Conservation (phyloP, 148 eudicot species). For the Dysphania ambrosioides region DNA sequence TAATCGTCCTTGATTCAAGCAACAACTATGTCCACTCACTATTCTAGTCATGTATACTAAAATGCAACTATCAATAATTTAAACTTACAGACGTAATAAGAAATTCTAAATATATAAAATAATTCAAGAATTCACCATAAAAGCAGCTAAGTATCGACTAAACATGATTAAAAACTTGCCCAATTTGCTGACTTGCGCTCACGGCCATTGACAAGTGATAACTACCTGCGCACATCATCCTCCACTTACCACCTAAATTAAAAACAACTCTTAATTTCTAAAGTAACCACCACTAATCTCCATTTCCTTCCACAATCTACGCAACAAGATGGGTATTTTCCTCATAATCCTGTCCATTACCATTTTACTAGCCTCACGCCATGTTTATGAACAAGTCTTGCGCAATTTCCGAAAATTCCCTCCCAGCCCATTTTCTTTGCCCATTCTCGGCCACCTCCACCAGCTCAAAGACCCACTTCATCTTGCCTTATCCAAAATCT, state of each 20-base stretch:
- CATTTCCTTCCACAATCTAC: neutral
- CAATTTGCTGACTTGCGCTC: neutral
- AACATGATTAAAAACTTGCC: neutral
- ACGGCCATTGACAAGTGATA: neutral
- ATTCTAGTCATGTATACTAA: neutral
- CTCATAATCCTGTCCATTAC: conserved; percentile 1
- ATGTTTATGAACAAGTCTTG: conserved; percentile 7
- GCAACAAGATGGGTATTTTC: conserved; percentile 13
- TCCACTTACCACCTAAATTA: neutral
- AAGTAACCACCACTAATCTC: conserved; percentile 8
- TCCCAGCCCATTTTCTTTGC: conserved; percentile 33
- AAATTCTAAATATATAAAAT: neutral
- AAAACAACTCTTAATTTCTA: too few species aligned
- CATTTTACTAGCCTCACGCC: neutral
- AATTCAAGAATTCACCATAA: neutral
- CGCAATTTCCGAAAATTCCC: conserved; percentile 26
- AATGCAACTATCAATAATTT: neutral
- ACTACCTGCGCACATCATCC: neutral
- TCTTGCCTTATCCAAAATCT: conserved; percentile 27
- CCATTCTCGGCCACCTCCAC: conserved; percentile 49
- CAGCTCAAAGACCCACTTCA: conserved; percentile 38
- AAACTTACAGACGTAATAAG: neutral
- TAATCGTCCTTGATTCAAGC: neutral
- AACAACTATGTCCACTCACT: neutral
- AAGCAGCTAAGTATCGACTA: neutral